Conservation (phyloP, 2,329 filamentous ascomycete species). For the Ilyonectria robusta region DNA sequence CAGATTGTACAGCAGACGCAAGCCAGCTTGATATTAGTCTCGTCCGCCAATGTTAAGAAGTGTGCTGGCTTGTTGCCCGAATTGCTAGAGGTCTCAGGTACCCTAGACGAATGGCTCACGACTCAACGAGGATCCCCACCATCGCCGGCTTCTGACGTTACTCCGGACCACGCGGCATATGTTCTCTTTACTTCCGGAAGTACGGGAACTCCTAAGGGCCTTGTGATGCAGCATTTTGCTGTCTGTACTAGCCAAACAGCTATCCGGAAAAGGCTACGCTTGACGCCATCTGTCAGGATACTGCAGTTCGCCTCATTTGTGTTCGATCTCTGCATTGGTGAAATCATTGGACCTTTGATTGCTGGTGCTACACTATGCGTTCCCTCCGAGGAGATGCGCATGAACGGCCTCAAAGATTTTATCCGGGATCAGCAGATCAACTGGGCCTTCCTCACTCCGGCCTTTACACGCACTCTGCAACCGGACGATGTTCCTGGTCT, state of each 20-base stretch:
- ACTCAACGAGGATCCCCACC: background rate
- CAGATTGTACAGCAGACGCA: conserved; percentile 29
- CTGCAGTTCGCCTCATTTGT: conserved; percentile 45
- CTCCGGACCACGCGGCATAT: conserved; percentile 20
- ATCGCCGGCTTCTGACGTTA: background rate
- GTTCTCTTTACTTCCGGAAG: conserved; percentile 45
- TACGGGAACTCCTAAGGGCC: conserved; percentile 43
- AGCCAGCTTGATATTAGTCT: conserved; percentile 28
- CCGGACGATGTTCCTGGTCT: conserved; percentile 37
- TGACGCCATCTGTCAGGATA: conserved; percentile 19
- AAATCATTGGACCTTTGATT: conserved; percentile 32
- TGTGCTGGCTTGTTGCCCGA: background rate
- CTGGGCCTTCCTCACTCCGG: conserved; percentile 46
- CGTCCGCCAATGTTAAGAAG: conserved; percentile 21
- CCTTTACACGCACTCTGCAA: conserved; percentile 38
- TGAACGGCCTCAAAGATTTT: conserved; percentile 25
- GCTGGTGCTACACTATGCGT: conserved; percentile 43
- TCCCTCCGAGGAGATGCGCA: conserved; percentile 42
- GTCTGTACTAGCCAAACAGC: conserved; percentile 29
- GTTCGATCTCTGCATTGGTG: conserved; percentile 42
- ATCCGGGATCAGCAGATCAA: conserved; percentile 35
- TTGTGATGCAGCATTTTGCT: conserved; percentile 40
- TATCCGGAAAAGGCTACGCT: conserved; percentile 32
- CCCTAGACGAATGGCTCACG: background rate
- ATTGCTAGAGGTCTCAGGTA: background rate